Percentiles rank a stretch among this genome's conserved stretches.
Conservation (phyloP, 2,329 filamentous ascomycete species). For the Escovopsis sp. region DNA sequence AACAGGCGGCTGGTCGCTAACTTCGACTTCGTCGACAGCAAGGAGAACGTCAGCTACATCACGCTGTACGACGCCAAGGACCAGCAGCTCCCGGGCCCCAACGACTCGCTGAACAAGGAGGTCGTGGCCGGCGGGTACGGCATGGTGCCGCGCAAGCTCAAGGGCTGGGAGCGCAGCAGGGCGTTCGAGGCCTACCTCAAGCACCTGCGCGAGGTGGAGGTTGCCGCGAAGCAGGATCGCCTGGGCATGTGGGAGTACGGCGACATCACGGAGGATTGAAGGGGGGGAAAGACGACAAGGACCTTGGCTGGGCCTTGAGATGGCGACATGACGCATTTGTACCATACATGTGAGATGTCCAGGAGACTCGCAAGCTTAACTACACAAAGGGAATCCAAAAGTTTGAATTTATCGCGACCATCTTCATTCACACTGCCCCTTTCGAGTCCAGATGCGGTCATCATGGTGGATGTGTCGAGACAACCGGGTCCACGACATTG, state of each 20-base stretch:
- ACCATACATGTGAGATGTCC: too few species aligned
- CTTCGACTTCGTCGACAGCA: conserved; percentile 67
- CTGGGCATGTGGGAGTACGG: conserved; percentile 97
- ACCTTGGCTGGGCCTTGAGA: background rate
- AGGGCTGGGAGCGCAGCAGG: conserved; percentile 68
- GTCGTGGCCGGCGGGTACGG: conserved; percentile 71
- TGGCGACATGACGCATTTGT: too few species aligned
- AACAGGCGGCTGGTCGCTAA: conserved; percentile 72
- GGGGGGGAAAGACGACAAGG: background rate
- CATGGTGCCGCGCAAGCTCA: conserved; percentile 85
- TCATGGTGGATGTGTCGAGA: too few species aligned
- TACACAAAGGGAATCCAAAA: too few species aligned
- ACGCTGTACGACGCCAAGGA: conserved; percentile 68
- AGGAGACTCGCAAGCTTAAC: too few species aligned
- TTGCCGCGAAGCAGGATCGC: conserved; percentile 63
- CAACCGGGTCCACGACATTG: too few species aligned
- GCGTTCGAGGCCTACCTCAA: conserved; percentile 57
- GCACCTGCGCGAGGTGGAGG: conserved; percentile 58
- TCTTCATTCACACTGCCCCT: too few species aligned
- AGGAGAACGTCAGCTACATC: conserved; percentile 71
- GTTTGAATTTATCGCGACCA: too few species aligned
- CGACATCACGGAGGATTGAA: conserved; percentile 78
- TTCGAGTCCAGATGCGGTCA: too few species aligned
- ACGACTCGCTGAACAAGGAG: conserved; percentile 80
- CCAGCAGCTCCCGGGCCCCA: conserved; percentile 31